Evolutionary conservation across 225 moss, liverwort and hornwort species (phyloP).

Genomic region (Neckera pumila): DNA sequence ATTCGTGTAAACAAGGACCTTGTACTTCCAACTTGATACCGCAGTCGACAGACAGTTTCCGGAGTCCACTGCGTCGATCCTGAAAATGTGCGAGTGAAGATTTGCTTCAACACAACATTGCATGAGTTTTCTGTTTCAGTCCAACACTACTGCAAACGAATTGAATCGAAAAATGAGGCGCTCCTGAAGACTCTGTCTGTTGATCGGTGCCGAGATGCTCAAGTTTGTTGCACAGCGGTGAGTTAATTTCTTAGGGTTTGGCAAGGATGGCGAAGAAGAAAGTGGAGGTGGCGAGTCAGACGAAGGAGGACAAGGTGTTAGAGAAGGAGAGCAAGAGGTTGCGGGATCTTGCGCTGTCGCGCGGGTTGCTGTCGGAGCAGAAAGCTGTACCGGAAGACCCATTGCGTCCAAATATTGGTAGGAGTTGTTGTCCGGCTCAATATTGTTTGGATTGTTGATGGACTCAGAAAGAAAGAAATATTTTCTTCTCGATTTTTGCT

Average conservation of each 20-base stretch:
- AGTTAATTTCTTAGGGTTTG: conserved; percentile 15
- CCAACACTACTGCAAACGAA: background rate
- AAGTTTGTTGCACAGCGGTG: background rate
- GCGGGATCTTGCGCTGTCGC: conserved; percentile 56
- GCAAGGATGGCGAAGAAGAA: conserved; percentile 41
- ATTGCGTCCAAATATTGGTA: conserved; percentile 50
- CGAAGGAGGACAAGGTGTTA: conserved; percentile 37
- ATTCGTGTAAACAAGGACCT: background rate
- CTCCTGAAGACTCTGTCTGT: background rate
- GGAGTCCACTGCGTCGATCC: background rate
- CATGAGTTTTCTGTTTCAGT: background rate
- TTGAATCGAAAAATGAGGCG: no score
- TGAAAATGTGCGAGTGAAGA: background rate
- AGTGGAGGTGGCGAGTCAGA: conserved; percentile 26
- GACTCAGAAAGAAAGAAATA: background rate
- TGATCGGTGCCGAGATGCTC: background rate
- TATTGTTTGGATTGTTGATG: background rate
- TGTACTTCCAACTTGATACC: background rate
- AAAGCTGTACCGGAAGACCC: conserved; percentile 38
- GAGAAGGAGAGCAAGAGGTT: conserved; percentile 60
- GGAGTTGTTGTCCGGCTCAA: background rate
- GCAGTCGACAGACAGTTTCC: background rate
- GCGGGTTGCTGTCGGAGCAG: conserved; percentile 47
- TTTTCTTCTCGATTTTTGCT: background rate
- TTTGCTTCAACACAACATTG: background rate